Base-by-base conservation (phyloP, 2,329 filamentous ascomycete genomes). In the Blastomyces parvus region DNA sequence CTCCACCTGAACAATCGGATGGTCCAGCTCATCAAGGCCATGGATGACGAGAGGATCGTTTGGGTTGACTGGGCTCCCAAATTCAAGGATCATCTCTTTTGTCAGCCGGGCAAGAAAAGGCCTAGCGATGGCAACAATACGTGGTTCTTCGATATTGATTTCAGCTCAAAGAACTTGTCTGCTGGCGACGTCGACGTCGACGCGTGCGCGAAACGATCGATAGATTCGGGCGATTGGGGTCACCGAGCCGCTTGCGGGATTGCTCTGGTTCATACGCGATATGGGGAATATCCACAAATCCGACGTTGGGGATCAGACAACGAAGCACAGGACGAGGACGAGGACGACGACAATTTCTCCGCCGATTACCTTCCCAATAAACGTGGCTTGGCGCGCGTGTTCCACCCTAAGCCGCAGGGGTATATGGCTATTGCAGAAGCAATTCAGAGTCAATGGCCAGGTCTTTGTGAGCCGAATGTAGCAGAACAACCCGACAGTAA, bases 71-170 rank as follows among this genome's bases (percentile, higher is more conserved):
- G 70, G 42, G 69, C 70, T 59, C 42, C 40, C 1, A 62, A 64
- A 17, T 72, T 70, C 50, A 65, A 69, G 36, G 66, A 65, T 9
- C 70, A 72, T 63, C 65, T 70, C 5, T 72, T 72, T 62, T 72
- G 70, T 59, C 69, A 68, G 33, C 64, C 64, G 13, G 67, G 67
- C 6, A 65, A 66, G 40, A 4, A 6, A 30, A 60, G 6, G 25
- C 13, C n/a, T 22, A 61, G 27, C 9, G 36, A 40, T 25, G 65
- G 66, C n/a, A 53, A 63, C 4, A 66, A 66, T 27, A 70, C 69
- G 25, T 72, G 70, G 70, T 72, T 72, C 60, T 72, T 70, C 66
- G 68, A 70, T 59, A 61, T 67, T 6, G 42, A 48, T n/a, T 68
- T 64, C 64, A 64, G 56, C 22, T 62, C 19, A 30, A 64, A 9